A percentile compares a stretch with the other conserved stretches of the same genome.
Evolutionary conservation across 306 rosid genomes (phyloP).

Genomic region (Malus asiatica): DNA sequence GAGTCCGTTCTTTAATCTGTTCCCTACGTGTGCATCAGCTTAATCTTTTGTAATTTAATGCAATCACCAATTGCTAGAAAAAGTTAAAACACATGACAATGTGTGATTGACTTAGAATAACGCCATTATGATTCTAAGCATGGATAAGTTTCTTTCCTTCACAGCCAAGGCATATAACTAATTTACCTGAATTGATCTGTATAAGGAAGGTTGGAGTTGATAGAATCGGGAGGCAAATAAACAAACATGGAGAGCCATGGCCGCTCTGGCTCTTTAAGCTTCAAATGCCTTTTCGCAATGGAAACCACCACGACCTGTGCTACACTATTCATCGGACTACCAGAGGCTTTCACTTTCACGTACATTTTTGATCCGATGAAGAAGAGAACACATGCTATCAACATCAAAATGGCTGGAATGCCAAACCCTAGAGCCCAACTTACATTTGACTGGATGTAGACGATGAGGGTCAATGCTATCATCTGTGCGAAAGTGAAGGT

Average conservation of each 20-base stretch:
- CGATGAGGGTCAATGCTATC: constrained; percentile 55
- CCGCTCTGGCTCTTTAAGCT: constrained; percentile 41
- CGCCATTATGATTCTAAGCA: background rate
- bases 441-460: constrained; percentile 66
- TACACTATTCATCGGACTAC: constrained; percentile 75
- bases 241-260: constrained; percentile 52
- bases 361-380: constrained; percentile 61
- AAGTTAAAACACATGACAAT: background rate
- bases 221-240: constrained; percentile 40
- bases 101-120: background rate
- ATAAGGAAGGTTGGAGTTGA: constrained; percentile 54
- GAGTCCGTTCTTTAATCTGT: no score
- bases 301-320: constrained; percentile 60
- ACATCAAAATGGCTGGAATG: constrained; percentile 73
- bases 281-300: constrained; percentile 44
- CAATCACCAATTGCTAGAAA: background rate
- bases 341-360: constrained; percentile 70
- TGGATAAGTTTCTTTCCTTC: background rate
- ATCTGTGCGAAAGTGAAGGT: constrained; percentile 64
- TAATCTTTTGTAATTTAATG: background rate
- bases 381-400: constrained; percentile 48
- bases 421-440: constrained; percentile 78
- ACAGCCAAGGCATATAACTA: background rate
- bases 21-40: background rate
- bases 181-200: constrained; percentile 74